Percentiles rank a stretch among this genome's conserved stretches.
phyloP scores from a whole-genome alignment of 164 flowering plant species.

The Vitis rupestris region DNA sequence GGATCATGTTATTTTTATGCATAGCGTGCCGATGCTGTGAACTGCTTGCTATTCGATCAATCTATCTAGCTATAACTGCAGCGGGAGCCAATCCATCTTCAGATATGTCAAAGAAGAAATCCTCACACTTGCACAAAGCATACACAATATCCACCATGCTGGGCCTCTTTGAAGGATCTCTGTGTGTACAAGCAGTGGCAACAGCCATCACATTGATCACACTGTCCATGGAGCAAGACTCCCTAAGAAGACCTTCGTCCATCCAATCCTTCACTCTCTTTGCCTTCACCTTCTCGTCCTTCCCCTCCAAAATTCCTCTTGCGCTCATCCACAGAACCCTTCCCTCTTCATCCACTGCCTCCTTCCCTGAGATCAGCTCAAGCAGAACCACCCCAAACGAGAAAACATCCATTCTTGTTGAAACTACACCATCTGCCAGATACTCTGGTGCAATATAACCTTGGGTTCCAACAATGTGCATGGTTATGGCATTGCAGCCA shows the following conservation, averaged over 20 bases:
- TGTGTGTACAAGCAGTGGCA: conserved; percentile 65
- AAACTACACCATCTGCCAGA: conserved; percentile 71
- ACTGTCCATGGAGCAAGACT: conserved; percentile 50
- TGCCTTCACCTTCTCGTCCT: conserved; percentile 36
- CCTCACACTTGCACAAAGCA: conserved; percentile 68
- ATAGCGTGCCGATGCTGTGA: too few species aligned
- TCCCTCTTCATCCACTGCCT: conserved; percentile 60
- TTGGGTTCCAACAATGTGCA: conserved; percentile 88
- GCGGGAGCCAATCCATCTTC: conserved; percentile 44
- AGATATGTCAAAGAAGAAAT: conserved; percentile 50
- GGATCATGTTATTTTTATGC: too few species aligned
- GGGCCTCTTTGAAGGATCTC: conserved; percentile 61
- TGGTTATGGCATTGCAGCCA: conserved; percentile 88
- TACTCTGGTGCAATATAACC: conserved; percentile 98
- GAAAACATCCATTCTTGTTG: conserved; percentile 84
- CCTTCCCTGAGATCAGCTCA: conserved; percentile 74
- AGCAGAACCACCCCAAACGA: conserved; percentile 91
- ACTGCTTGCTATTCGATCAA: too few species aligned
- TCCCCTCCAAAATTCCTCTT: conserved; percentile 36
- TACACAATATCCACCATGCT: conserved; percentile 87
- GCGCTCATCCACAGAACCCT: conserved; percentile 53
- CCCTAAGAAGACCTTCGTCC: conserved; percentile 49
- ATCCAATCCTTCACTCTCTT: conserved; percentile 48
- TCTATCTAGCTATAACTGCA: conserved; percentile 31
- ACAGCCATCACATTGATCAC: conserved; percentile 57